Base-by-base conservation (phyloP, 768 basidiomycete species). In the Pleurotus ostreatus region DNA sequence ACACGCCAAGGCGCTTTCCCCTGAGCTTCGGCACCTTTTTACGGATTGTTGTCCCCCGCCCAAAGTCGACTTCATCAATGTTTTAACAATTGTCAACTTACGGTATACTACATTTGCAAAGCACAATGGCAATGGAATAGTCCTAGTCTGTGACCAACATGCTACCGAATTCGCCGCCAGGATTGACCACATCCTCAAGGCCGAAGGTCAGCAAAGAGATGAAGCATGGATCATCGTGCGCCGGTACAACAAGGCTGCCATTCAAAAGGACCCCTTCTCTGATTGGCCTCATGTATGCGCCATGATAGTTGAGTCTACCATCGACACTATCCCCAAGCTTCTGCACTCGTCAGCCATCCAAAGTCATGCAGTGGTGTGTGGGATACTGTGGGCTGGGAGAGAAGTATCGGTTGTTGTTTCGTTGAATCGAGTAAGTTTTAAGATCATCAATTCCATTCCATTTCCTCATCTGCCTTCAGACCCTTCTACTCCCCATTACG, bases 61-160 rank as follows among this genome's bases (percentile, higher is more conserved):
- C 26, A 25, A n/a, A 11, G 37, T 30, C 48, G 49, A 51, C 43
- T 25, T 48, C n/a, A 26, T 25, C 40, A 30, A 4, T 12, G 22
- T 26, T 40, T 45, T 49, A 26, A 52, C 30, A 34, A 48, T 37
- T 34, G 37, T 46, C 12, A 46, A 56, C 12, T 37, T 58, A 12
- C n/a, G 48, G 11, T 63, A 61, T 47, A 41, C 48, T 13, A 46
- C 34, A 8, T 47, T 22, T 8, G 34, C 58, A 12, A 60, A 46
- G 11, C 62, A 65, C 38, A 41, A 61, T n/a, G 63, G 62, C 8
- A 65, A 65, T 48, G 63, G 62, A 40, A 9, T 49, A 12, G 58
- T 65, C 11, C 26, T 51, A 12, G 53, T 57, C 46, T 13, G 53
- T 16, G 26, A 44, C 38, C 30, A 43, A n/a, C 44, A 59, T 25